Base-by-base conservation (phyloP, 352 stramenopile species). In the Phytophthora palmivora region DNA sequence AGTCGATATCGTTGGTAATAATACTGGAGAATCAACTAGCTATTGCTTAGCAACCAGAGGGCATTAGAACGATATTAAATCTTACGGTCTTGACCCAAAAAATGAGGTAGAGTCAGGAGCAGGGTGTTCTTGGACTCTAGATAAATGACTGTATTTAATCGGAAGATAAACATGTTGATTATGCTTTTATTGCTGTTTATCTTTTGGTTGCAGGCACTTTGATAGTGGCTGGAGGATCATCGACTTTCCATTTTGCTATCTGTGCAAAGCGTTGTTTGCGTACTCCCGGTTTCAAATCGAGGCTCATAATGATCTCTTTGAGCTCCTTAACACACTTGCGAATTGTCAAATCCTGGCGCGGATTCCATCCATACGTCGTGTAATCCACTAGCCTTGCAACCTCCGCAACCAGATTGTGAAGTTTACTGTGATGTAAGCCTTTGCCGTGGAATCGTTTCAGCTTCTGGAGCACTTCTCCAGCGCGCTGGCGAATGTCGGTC, bases 241-340 rank as follows among this genome's bases (percentile, higher is more conserved):
- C 26, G 6, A 58, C 3, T 38, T 59, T 51, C 41, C 30, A 52
- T 10, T 28, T 61, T 36, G 43, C 16, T 18, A 60, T 46, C n/a
- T 9, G 3, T 22, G 16, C 7, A 16, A 52, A 46, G 4, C 32
- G 19, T 0, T 24, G 9, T 34, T 21, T 49, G 18, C 12, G 26
- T 32, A 32, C 14, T 16, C 1, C 21, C n/a, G 3, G 16, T 16
- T 30, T 49, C 11, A 24, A 37, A 0, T 51, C 12, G 28, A 7
- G 10, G 15, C 24, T 43, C 6, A n/a, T 16, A 6, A 51, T 10
- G 12, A 50, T 34, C 19, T 36, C n/a, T 48, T 46, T 63, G 18
- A 63, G 44, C 12, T 55, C 26, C 24, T 41, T 41, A 8, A 53
- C 55, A n/a, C 55, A 56, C 16, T 63, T 21, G 2, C n/a, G 39